Evolutionary conservation across 225 moss, liverwort and hornwort genomes (phyloP), one percentile per base, ranked within the genome.

Genomic region (Bryum argenteum): DNA sequence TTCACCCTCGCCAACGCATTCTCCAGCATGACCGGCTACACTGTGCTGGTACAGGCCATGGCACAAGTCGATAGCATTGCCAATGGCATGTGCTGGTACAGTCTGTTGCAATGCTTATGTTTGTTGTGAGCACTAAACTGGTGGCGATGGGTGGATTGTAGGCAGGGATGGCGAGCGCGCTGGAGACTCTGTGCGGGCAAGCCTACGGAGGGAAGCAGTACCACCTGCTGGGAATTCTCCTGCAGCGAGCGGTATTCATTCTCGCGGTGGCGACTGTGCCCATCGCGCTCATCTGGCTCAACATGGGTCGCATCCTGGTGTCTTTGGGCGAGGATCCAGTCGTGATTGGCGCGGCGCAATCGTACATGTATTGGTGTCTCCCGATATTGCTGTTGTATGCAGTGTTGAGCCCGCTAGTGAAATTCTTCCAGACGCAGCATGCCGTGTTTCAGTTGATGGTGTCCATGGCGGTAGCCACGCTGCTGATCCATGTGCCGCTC

Each of bases 131-230:
- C 33, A 6, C 33, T 33, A 6, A 33, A 33, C 33, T 33, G n/a
- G n/a, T n/a, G n/a, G n/a, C n/a, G n/a, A n/a, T n/a, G 33, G 33
- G 33, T 33, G 33, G 33, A 51, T 61, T 68, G 62, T 69, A 87
- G 87, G 16, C 6, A 23, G 87, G 87, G 10, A 44, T 87, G 78
- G 58, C 83, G 33, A 71, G 70, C n/a, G 81, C 80, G 11, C 54
- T 87, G 43, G 87, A 87, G 76, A 87, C 81, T 6, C 72, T 87
- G 6, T 87, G 87, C 63, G 87, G 87, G 23, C 87, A 87, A 78
- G 87, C 83, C 0, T 87, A 71, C 54, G 87, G 87, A 10, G 87
- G 83, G 20, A 60, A 81, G 59, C 73, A 87, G 66, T 83, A 83
- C 24, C 76, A 73, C 44, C 38, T 87, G 47, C 78, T 87, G 50